Base-by-base conservation (phyloP, 768 basidiomycete species). In the Pisolithus sp. region DNA sequence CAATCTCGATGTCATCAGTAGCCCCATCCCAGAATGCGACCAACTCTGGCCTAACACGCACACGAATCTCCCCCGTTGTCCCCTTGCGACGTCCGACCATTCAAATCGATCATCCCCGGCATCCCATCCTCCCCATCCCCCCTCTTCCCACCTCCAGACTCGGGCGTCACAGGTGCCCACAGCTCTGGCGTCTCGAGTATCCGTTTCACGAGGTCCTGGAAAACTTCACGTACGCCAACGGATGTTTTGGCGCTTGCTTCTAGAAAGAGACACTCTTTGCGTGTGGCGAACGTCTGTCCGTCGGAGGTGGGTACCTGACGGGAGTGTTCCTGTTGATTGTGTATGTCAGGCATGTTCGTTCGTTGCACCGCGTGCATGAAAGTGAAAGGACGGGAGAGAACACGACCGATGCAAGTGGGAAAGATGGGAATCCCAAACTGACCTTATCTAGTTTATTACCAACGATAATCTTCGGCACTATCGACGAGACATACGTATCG, bases 401-500 rank as follows among this genome's bases (percentile, higher is more conserved):
- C 30, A 31, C 30, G 8, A 31, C 30, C 13, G 13, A 31, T 15
- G 34, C 5, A 15, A 5, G 13, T 15, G 34, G 34, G 34, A 1
- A 5, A 15, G 34, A 34, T 2, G 30, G 36, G 39, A 34, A n/a
- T 39, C 26, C 8, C 31, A 15, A 12, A 46, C 28, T 34, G 34
- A 82, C 89, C 78, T 94, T 95, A 75, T 98, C 93, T 17, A 95
- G 73, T 71, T 98, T 99, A 71, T 88, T 88, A 28, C 90, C 95
- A 2, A 99, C 93, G 20, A 99, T 80, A 61, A 98, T 92, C 79
- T 93, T 92, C 44, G 92, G 89, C 20, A 96, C 89, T 1, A 85
- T 84, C 18, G 76, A 74, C 2, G 83, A 83, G 49, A 94, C 89
- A 64, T 96, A 97, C 10, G 90, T 94, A 63, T 97, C 93, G 6